Conservation (phyloP, 495 filamentous ascomycete genomes). For the Opeltia flavorubescens region DNA sequence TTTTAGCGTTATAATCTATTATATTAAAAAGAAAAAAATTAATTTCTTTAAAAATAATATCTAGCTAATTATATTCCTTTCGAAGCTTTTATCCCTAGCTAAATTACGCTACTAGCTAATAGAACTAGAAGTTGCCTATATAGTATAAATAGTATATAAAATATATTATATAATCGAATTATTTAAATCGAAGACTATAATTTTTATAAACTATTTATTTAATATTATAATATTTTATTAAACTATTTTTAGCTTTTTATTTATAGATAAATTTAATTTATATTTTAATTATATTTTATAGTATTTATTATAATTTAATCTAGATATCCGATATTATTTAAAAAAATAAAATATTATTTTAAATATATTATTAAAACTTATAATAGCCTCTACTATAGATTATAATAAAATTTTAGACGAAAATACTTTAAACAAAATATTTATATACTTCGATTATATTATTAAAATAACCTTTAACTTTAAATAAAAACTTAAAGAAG, state of each 20-base stretch:
- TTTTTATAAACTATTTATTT: neutral
- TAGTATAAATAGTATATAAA: neutral
- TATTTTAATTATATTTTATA: neutral
- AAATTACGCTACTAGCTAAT: slow-evolving; percentile 1
- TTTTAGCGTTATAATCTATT: slow-evolving; percentile 5
- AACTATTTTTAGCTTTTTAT: neutral
- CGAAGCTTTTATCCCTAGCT: neutral
- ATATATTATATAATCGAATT: neutral
- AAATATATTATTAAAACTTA: neutral
- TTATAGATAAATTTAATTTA: neutral
- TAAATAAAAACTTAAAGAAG: too few relatives aligned
- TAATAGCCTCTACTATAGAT: neutral
- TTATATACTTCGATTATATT: too few relatives aligned
- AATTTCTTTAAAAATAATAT: neutral
- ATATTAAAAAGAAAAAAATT: slow-evolving; percentile 2
- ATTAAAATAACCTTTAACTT: too few relatives aligned
- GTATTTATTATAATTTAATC: neutral
- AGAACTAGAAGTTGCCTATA: neutral
- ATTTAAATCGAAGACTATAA: too few relatives aligned
- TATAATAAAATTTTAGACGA: neutral
- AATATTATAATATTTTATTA: neutral
- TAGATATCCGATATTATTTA: neutral
- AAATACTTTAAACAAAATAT: too few relatives aligned
- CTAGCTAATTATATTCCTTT: slow-evolving; percentile 6
- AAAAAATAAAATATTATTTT: neutral